These are phyloP conservation scores for Thalassiosira mediterranea DNA, from an alignment of 352 stramenopile species.

Conservation along the genomic window DNA sequence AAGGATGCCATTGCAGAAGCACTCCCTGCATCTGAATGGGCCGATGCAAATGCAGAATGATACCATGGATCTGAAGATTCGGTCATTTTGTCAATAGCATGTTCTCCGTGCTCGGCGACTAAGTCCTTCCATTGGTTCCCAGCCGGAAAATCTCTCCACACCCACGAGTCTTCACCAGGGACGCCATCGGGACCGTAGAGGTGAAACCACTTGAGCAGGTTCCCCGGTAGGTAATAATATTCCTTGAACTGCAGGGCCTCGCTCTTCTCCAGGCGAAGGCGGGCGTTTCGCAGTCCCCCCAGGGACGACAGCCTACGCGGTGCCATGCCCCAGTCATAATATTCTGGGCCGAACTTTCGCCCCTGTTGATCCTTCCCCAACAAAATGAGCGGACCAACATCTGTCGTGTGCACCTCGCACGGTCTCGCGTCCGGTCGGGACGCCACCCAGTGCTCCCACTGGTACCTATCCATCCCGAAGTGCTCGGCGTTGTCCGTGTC, in stretches of 20 bases:
- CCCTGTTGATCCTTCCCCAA: conserved; percentile 28
- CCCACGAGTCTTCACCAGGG: conserved; percentile 46
- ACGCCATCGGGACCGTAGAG: conserved; percentile 48
- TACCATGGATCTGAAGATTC: conserved; percentile 11
- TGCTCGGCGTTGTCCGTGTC: conserved; percentile 46
- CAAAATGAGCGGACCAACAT: too few species aligned
- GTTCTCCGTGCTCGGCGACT: conserved; percentile 26
- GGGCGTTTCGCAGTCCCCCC: conserved; percentile 19
- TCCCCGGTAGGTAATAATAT: conserved; percentile 54
- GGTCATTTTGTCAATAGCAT: conserved; percentile 41
- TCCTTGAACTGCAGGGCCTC: conserved; percentile 46
- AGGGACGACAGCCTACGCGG: conserved; percentile 30
- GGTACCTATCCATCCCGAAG: conserved; percentile 54
- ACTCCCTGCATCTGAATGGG: neutral
- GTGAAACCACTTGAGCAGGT: conserved; percentile 55
- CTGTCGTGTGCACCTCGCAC: conserved; percentile 48
- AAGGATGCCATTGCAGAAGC: neutral
- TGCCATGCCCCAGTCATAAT: conserved; percentile 60
- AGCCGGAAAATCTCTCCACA: conserved; percentile 47
- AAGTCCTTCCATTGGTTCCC: conserved; percentile 45
- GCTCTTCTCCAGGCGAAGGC: conserved; percentile 10
- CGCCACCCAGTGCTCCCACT: conserved; percentile 57
- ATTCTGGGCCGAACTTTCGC: conserved; percentile 9
- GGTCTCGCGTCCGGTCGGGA: conserved; percentile 45
- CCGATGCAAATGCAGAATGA: conserved; percentile 36